Evolutionary conservation across 306 rosid species (phyloP), one percentile per base, ranked within the genome.

Genomic region (Cicer cuneatum): DNA sequence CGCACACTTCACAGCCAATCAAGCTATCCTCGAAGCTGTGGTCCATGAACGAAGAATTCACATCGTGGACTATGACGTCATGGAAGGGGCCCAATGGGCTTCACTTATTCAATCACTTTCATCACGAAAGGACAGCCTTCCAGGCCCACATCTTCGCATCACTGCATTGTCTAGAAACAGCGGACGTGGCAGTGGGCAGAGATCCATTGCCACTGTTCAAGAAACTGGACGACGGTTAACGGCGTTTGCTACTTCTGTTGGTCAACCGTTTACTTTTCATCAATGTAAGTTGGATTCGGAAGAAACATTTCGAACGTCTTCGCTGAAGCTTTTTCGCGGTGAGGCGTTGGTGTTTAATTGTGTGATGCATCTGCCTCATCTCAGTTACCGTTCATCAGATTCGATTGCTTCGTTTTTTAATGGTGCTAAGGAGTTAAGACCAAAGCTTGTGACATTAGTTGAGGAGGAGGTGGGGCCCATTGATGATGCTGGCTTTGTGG

Each of bases 21-120:
- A 91, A 71, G 94, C 97, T 37, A 93, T 93, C 47, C 57, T 93
- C 0, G 98, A 93, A 49, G 84, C 94, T 0, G 92, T 80, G 49
- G 82, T 59, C 60, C 81, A 83, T 5, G 94, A 89, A 8, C 73
- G 83, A 15, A 74, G 96, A 43, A 81, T 93, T 70, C 98, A 93
- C 87, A 79, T 93, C 11, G 78, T 93, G 0, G 96, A 93, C 18
- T 93, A 78, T 57, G 97, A 93, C 61, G 83, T 93, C 73, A 82
- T 81, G 86, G 97, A 91, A 37, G 98, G 98, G 1, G 83, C 86
- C 78, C 98, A 93, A 66, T 93, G 98, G 98, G 92, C 97, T 10
- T 86, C 97, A 0, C 43, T 93, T 8, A 89, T 93, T 75, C 94
- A 93, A 45, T 86, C 91, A 35, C 72, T 93, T 6, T 84, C 87